Conservation (phyloP, 2,329 filamentous ascomycete genomes). For the Botrytis cinerea region DNA sequence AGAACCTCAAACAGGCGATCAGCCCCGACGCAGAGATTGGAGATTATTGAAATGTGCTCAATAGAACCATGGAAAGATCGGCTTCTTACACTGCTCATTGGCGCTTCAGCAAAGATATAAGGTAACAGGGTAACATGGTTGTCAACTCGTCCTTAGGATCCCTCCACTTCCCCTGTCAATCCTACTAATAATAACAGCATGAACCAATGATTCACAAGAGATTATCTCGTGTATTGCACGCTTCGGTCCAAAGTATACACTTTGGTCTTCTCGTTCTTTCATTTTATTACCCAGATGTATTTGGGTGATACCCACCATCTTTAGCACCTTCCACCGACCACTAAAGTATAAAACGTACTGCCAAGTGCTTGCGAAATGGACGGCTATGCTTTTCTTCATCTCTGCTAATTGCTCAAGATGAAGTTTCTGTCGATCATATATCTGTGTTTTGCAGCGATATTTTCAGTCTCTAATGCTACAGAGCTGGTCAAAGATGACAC, state of each 20-base stretch:
- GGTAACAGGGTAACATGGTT: not conserved
- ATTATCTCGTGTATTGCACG: constrained; percentile 13
- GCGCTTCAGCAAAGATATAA: not conserved
- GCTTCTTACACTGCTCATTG: not conserved
- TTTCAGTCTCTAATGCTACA: constrained; percentile 2
- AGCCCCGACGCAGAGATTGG: not conserved
- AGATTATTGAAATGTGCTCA: constrained; percentile 11
- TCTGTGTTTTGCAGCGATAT: constrained; percentile 1
- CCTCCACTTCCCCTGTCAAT: constrained; percentile 11
- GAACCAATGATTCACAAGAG: constrained; percentile 2
- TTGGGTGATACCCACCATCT: constrained; percentile 18
- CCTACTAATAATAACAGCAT: not conserved
- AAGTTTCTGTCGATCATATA: constrained; percentile 5
- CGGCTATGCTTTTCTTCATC: not conserved
- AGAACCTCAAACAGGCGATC: constrained; percentile 6
- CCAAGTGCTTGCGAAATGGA: not conserved
- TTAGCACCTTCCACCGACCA: not conserved
- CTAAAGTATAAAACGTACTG: constrained; percentile 4
- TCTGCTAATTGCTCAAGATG: constrained; percentile 12
- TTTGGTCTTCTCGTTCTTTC: not conserved
- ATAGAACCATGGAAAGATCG: not conserved
- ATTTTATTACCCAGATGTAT: not conserved
- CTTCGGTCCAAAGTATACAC: not conserved
- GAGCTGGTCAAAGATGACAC: constrained; percentile 21
- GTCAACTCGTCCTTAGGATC: not conserved